Evolutionary conservation across 345 rosid species (phyloP).

Genomic region (Dipteronia sinensis): DNA sequence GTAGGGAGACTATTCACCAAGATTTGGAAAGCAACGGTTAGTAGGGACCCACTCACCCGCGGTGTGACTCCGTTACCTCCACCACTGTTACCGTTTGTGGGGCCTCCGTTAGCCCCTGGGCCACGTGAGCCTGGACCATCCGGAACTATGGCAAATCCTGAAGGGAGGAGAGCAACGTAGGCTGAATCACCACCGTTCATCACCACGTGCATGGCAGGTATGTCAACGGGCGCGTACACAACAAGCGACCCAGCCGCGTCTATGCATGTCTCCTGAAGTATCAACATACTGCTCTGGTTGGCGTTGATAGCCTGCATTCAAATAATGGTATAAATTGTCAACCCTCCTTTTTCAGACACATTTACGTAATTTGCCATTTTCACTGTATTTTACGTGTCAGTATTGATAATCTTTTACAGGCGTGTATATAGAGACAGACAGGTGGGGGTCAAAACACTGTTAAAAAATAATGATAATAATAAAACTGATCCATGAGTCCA

Average conservation of each 20-base stretch:
- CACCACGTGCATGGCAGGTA: slow-evolving; percentile 91
- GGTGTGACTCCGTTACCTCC: slow-evolving; percentile 35
- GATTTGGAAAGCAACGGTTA: slow-evolving; percentile 96
- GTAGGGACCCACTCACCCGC: slow-evolving; percentile 79
- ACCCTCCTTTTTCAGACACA: background rate
- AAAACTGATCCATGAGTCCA: background rate
- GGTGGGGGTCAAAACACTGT: slow-evolving; percentile 9
- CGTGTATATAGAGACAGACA: background rate
- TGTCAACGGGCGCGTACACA: slow-evolving; percentile 98
- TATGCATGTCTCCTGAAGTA: slow-evolving; percentile 92
- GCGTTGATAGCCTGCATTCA: slow-evolving; percentile 77
- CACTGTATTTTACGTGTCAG: background rate
- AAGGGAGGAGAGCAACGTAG: slow-evolving; percentile 89
- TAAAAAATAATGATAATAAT: background rate
- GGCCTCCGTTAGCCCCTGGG: slow-evolving; percentile 27
- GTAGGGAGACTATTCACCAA: slow-evolving; percentile 92
- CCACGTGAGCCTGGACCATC: slow-evolving; percentile 57
- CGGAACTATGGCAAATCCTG: slow-evolving; percentile 86
- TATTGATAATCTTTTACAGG: background rate
- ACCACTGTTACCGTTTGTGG: slow-evolving; percentile 24
- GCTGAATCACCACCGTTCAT: slow-evolving; percentile 98
- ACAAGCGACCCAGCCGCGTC: slow-evolving; percentile 95
- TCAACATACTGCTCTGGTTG: slow-evolving; percentile 90
- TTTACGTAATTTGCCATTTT: slow-evolving; percentile 27
- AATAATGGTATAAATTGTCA: background rate